phyloP scores from a whole-genome alignment of 495 filamentous ascomycete genomes.

The Barbatosphaeria neglecta region DNA sequence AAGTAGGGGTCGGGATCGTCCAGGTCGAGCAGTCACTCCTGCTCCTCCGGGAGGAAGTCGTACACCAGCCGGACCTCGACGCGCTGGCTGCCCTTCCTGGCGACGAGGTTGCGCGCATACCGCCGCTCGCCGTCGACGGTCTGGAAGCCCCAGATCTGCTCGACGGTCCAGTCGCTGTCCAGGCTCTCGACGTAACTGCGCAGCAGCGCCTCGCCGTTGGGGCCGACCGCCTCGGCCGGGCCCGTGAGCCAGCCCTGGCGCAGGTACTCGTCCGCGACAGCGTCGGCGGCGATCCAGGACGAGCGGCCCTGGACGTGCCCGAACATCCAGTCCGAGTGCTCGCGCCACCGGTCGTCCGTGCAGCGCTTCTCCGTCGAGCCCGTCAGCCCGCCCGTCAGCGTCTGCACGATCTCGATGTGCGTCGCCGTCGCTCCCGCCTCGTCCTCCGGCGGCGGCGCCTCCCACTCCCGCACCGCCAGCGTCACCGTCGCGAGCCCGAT shows the following conservation, averaged over 20 bases:
- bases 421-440: conserved; percentile 27
- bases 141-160: conserved; percentile 47
- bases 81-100: conserved; percentile 50
- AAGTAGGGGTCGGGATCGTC: no score
- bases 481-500: conserved; percentile 63
- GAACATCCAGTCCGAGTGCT: conserved; percentile 73
- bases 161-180: conserved; percentile 46
- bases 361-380: conserved; percentile 61
- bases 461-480: conserved; percentile 55
- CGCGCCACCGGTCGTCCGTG: conserved; percentile 57
- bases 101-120: conserved; percentile 55
- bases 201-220: conserved; percentile 35
- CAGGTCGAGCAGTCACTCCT: conserved; percentile 1
- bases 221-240: conserved; percentile 35
- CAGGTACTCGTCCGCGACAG: conserved; percentile 33
- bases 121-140: conserved; percentile 44
- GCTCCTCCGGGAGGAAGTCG: conserved; percentile 38
- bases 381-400: conserved; percentile 60
- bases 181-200: conserved; percentile 43
- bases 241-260: conserved; percentile 40
- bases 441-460: conserved; percentile 28
- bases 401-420: conserved; percentile 76
- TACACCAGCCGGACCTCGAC: conserved; percentile 64
- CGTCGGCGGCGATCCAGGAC: conserved; percentile 32
- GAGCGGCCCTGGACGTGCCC: conserved; percentile 55